A percentile compares a stretch with the other conserved stretches of the same genome.
These are phyloP conservation scores for Aspergillus sparsus DNA, from an alignment of 495 filamentous ascomycete genomes.

Conservation along the genomic window DNA sequence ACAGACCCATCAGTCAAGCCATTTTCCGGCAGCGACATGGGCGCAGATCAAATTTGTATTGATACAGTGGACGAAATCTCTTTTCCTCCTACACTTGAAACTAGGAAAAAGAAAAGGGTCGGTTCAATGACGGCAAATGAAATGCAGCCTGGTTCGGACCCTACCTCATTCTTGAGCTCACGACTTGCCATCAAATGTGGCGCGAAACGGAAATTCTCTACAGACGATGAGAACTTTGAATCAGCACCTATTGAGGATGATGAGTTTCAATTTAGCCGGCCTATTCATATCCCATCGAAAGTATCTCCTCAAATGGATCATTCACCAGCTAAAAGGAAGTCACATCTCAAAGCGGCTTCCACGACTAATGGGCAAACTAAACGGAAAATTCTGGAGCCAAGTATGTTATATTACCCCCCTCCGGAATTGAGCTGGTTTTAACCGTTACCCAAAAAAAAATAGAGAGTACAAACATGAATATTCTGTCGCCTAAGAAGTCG, in stretches of 20 bases:
- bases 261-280: constrained; percentile 52
- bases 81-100: constrained; percentile 41
- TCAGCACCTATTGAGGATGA: constrained; percentile 37
- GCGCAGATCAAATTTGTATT: constrained; percentile 1
- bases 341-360: constrained; percentile 18
- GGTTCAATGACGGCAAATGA: constrained; percentile 34
- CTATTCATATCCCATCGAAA: constrained; percentile 22
- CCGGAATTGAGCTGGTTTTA: not conserved
- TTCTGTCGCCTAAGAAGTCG: constrained; percentile 32
- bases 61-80: constrained; percentile 17
- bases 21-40: constrained; percentile 9
- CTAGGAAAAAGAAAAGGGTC: constrained; percentile 50
- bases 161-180: not conserved
- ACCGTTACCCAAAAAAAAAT: constrained; percentile 27
- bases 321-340: constrained; percentile 26
- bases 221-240: constrained; percentile 49
- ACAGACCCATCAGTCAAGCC: constrained; percentile 52
- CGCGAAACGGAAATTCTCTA: constrained; percentile 64
- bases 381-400: constrained; percentile 61
- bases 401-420: constrained; percentile 42
- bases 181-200: constrained; percentile 43
- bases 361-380: constrained; percentile 25
- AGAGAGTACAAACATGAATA: constrained; percentile 58
- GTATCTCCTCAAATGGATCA: constrained; percentile 15
- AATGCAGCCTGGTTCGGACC: constrained; percentile 37